These are phyloP conservation scores for Phytophthora capsici DNA, from an alignment of 352 stramenopile species.

Conservation along the genomic window DNA sequence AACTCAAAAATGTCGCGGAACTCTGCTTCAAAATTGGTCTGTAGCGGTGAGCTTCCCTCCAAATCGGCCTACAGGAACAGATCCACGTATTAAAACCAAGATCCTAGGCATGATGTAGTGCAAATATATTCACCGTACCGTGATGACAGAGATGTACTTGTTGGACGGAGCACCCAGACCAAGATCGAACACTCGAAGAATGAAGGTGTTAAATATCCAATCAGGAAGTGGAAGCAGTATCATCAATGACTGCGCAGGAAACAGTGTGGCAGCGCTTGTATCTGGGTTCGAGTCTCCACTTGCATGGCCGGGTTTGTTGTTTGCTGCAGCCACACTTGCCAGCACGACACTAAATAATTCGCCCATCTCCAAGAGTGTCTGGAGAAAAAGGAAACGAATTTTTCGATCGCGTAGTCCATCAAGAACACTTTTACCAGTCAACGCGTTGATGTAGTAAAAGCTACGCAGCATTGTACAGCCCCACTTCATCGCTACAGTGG, in stretches of 20 bases:
- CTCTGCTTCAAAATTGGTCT: constrained; percentile 68
- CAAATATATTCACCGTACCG: constrained; percentile 28
- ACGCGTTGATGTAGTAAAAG: constrained; percentile 84
- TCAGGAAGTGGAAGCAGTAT: constrained; percentile 77
- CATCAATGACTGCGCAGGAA: constrained; percentile 73
- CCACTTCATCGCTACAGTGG: constrained; percentile 73
- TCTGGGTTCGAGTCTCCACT: constrained; percentile 48
- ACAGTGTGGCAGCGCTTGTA: constrained; percentile 58
- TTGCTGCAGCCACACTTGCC: constrained; percentile 31
- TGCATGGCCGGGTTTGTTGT: constrained; percentile 16
- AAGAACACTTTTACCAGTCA: constrained; percentile 59
- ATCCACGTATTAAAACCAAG: not conserved
- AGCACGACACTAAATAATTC: constrained; percentile 61
- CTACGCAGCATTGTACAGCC: constrained; percentile 75
- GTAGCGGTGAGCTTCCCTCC: constrained; percentile 32
- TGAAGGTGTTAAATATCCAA: constrained; percentile 68
- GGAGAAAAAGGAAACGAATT: constrained; percentile 70
- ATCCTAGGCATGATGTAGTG: not conserved
- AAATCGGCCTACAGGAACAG: constrained; percentile 65
- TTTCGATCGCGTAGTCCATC: constrained; percentile 69
- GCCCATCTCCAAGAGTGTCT: constrained; percentile 75
- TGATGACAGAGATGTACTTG: constrained; percentile 49
- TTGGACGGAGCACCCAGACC: constrained; percentile 45
- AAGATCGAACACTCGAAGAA: constrained; percentile 65
- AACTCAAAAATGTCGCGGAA: constrained; percentile 84